Evolutionary conservation across 129 eudicot genomes (phyloP), one percentile per base, ranked within the genome.

Genomic region (Artemisia tridentata): DNA sequence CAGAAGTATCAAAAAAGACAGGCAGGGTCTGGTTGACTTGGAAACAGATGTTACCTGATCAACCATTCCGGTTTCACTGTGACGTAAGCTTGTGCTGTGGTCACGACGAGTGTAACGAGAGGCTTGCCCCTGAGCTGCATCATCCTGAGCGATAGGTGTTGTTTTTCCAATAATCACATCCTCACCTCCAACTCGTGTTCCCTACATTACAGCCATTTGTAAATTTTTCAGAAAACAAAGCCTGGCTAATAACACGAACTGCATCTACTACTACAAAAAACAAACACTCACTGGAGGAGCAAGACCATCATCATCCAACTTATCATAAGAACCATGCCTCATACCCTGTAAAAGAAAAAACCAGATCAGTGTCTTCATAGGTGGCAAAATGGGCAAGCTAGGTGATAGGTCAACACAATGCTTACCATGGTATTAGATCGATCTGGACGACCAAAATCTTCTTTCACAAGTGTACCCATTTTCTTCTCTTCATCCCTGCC

Each of bases 121-220:
- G 75, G 92, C 86, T 72, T 83, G 95, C 51, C 95, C 97, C 58
- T 85, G 90, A 29, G 96, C 9, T 7, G 45, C 88, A 41, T 93
- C 96, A 16, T 93, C 98, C 8, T 75, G 96, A n/a, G 95, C 69
- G 19, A 93, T 85, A 14, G 98, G 98, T 9, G 96, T 88, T 14
- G 98, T 93, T 83, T 93, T 93, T 46, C 97, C 98, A 21, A 93
- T 93, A 5, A 93, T 89, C 27, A 93, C 98, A 80, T 93, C 98
- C 78, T 93, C 98, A 53, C 98, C 98, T 14, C 95, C 84, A 64
- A 87, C 95, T 72, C 96, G 85, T 3, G 98, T 92, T 68, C 98
- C 98, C 85, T 86, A 60, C 2, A 27, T 47, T 47, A 67, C 5
- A 79, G 59, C 3, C 2, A 41, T 12, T n/a, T 15, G 31, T 20